Conservation (phyloP, 306 rosid genomes). For the Inga oerstediana region DNA sequence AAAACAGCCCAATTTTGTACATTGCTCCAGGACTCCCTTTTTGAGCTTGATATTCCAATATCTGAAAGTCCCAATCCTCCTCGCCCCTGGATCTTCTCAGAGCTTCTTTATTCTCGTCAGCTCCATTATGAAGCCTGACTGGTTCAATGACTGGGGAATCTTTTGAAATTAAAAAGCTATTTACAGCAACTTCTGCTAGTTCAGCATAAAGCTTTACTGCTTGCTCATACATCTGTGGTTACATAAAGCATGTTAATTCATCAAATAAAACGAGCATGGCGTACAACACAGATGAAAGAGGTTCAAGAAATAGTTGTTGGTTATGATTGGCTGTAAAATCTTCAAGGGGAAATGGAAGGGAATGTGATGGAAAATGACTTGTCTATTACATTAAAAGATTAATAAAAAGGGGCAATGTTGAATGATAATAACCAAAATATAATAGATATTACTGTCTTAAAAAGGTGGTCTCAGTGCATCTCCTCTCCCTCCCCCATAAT, state of each 20-base stretch:
- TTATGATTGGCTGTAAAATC: not conserved
- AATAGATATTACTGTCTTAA: not conserved
- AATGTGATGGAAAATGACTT: not conserved
- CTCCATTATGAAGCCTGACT: conserved; percentile 83
- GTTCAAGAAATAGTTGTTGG: not conserved
- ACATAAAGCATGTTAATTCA: not conserved
- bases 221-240: conserved; percentile 76
- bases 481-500: not conserved
- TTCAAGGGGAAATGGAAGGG: not conserved
- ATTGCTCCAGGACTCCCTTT: conserved; percentile 93
- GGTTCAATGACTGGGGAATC: conserved; percentile 92
- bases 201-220: conserved; percentile 84
- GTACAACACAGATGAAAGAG: not conserved
- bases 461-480: not conserved
- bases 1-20: conserved; percentile 94
- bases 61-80: conserved; percentile 94
- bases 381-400: not conserved
- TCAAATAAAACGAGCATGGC: not conserved
- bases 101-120: conserved; percentile 96
- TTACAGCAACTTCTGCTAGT: conserved; percentile 87
- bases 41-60: conserved; percentile 93
- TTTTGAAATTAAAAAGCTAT: conserved; percentile 79
- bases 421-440: not conserved
- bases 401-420: not conserved
- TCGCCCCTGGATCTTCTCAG: conserved; percentile 89